Conservation (phyloP, 1,284 basidiomycete species). For the Leucocoprinus gongylophorus region DNA sequence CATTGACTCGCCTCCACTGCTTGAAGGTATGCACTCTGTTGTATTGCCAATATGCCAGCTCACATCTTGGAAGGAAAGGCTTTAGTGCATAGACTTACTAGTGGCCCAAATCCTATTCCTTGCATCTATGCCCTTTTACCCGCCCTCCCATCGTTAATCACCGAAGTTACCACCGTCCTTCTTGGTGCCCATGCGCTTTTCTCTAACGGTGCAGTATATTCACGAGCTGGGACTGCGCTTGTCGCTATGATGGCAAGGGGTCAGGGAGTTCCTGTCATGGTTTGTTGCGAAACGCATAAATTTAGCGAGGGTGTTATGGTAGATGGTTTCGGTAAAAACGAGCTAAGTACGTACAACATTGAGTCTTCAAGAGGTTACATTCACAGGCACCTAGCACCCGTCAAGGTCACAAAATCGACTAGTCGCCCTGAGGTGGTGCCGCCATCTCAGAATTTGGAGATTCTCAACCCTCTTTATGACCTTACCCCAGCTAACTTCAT, state of each 20-base stretch:
- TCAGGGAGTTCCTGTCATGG: slow-evolving; percentile 87
- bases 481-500: slow-evolving; percentile 85
- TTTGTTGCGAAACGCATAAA: slow-evolving; percentile 99
- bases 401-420: slow-evolving; percentile 19
- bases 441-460: slow-evolving; percentile 40
- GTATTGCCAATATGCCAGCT: slow-evolving; percentile 9
- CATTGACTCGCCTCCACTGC: slow-evolving; percentile 90
- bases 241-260: slow-evolving; percentile 95
- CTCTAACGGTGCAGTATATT: slow-evolving; percentile 92
- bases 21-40: slow-evolving; percentile 61
- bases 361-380: not conserved
- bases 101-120: slow-evolving; percentile 55
- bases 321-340: slow-evolving; percentile 95
- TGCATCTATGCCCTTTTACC: slow-evolving; percentile 92
- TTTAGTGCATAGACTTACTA: slow-evolving; percentile 66
- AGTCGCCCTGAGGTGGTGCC: slow-evolving; percentile 12
- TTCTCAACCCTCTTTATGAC: slow-evolving; percentile 85
- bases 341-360: slow-evolving; percentile 58
- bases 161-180: slow-evolving; percentile 76
- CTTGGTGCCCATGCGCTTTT: slow-evolving; percentile 93
- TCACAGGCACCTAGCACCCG: slow-evolving; percentile 16
- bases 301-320: slow-evolving; percentile 91
- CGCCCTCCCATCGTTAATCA: slow-evolving; percentile 80
- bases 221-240: slow-evolving; percentile 90
- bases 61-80: slow-evolving; percentile 56